phyloP scores from a whole-genome alignment of 2,329 filamentous ascomycete genomes.

The Graphiopsis chlorocephala region DNA sequence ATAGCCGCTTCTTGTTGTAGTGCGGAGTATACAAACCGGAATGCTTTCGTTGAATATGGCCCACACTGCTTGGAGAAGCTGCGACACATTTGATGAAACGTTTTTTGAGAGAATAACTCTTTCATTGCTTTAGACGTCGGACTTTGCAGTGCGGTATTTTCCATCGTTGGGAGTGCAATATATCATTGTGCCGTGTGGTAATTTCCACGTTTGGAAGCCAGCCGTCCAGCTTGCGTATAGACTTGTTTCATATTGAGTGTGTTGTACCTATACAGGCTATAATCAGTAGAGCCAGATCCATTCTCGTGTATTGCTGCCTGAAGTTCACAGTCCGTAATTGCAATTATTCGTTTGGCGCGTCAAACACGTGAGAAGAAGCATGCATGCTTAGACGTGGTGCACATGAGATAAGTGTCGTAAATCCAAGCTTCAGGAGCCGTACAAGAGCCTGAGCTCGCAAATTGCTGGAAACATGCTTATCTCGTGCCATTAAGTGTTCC shows the following conservation, averaged over 20 bases:
- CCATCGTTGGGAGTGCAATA: neutral
- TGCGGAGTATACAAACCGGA: neutral
- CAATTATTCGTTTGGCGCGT: neutral
- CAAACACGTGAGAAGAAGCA: neutral
- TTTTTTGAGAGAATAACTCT: neutral
- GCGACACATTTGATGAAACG: neutral
- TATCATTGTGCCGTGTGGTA: neutral
- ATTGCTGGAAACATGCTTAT: neutral
- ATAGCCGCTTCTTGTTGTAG: neutral
- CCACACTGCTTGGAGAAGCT: neutral
- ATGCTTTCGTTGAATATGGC: neutral
- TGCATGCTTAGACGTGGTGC: neutral
- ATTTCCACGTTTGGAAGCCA: neutral
- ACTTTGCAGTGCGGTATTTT: neutral
- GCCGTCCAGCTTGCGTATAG: neutral
- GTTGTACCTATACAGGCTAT: neutral
- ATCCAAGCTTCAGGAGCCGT: neutral
- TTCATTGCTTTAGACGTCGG: neutral
- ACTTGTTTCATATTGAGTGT: neutral
- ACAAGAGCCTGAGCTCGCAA: neutral
- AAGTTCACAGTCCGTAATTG: neutral
- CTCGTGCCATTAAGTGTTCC: neutral
- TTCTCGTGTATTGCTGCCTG: neutral
- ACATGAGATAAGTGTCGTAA: neutral
- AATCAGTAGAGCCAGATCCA: neutral